Conservation (phyloP, 2,329 filamentous ascomycete species). For the Neocucurbitaria cava region DNA sequence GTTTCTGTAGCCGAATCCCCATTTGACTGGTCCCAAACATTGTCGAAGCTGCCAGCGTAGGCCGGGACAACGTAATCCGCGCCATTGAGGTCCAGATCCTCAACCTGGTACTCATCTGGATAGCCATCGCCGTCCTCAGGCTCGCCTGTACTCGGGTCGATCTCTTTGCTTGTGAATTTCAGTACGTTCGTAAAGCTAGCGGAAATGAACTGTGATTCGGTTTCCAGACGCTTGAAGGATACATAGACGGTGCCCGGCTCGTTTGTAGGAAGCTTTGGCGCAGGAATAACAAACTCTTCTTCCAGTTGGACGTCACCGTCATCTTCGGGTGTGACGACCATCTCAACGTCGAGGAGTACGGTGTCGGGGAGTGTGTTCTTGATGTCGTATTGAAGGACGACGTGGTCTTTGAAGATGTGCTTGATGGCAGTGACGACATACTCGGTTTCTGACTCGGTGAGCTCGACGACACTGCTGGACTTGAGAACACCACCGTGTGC, state of each 20-base stretch:
- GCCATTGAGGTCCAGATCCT: conserved; percentile 87
- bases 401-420: conserved; percentile 96
- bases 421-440: conserved; percentile 95
- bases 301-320: conserved; percentile 74
- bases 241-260: conserved; percentile 95
- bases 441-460: conserved; percentile 96
- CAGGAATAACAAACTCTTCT: conserved; percentile 93
- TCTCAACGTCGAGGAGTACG: conserved; percentile 50
- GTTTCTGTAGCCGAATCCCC: conserved; percentile 93
- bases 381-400: conserved; percentile 95
- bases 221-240: conserved; percentile 83
- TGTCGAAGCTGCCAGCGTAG: conserved; percentile 93
- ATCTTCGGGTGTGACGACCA: conserved; percentile 85
- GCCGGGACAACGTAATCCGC: conserved; percentile 94
- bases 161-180: conserved; percentile 98
- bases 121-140: conserved; percentile 86
- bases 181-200: conserved; percentile 89
- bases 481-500: conserved; percentile 91
- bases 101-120: conserved; percentile 97
- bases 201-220: conserved; percentile 77
- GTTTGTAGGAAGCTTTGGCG: conserved; percentile 80
- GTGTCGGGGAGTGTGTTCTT: conserved; percentile 96
- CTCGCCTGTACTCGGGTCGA: conserved; percentile 91
- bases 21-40: conserved; percentile 92
- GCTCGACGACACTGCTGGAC: conserved; percentile 82